Conservation (phyloP, 805 yeast species). For the Candida sithepensis region DNA sequence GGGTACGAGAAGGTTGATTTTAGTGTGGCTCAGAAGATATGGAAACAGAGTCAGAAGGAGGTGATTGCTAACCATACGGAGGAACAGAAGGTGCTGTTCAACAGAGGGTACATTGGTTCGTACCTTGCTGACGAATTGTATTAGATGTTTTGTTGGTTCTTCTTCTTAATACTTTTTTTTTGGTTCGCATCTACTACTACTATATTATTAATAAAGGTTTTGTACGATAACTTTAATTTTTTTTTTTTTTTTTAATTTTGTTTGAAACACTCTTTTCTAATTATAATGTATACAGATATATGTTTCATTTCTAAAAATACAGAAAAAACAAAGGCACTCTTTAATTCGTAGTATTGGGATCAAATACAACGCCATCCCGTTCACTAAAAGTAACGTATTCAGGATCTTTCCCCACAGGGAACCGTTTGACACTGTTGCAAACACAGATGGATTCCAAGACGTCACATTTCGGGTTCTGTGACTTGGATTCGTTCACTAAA, state of each 20-base stretch:
- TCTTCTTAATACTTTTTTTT: no score
- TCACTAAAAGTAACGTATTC: slow-evolving; percentile 48
- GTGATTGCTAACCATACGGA: slow-evolving; percentile 13
- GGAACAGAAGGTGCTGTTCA: slow-evolving; percentile 15
- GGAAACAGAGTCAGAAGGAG: slow-evolving; percentile 16
- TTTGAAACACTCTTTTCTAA: background rate
- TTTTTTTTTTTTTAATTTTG: background rate
- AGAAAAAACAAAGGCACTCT: no score
- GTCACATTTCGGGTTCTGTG: slow-evolving; percentile 36
- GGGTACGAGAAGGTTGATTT: slow-evolving; percentile 55
- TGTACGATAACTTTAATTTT: background rate
- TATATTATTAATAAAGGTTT: background rate
- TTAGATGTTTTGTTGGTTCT: slow-evolving; percentile 5
- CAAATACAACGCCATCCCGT: slow-evolving; percentile 26
- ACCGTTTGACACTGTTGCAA: slow-evolving; percentile 54
- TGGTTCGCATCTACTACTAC: no score
- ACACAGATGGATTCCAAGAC: slow-evolving; percentile 46
- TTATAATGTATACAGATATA: no score
- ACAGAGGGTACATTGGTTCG: slow-evolving; percentile 19
- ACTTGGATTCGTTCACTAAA: slow-evolving; percentile 41
- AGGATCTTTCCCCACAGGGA: slow-evolving; percentile 57
- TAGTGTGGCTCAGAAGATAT: slow-evolving; percentile 50
- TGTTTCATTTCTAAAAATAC: no score
- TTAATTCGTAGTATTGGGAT: slow-evolving; percentile 2
- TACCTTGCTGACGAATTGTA: slow-evolving; percentile 19